Evolutionary conservation across 352 stramenopile species (phyloP), one percentile per base, ranked within the genome.

Genomic region (Pythium insidiosum): DNA sequence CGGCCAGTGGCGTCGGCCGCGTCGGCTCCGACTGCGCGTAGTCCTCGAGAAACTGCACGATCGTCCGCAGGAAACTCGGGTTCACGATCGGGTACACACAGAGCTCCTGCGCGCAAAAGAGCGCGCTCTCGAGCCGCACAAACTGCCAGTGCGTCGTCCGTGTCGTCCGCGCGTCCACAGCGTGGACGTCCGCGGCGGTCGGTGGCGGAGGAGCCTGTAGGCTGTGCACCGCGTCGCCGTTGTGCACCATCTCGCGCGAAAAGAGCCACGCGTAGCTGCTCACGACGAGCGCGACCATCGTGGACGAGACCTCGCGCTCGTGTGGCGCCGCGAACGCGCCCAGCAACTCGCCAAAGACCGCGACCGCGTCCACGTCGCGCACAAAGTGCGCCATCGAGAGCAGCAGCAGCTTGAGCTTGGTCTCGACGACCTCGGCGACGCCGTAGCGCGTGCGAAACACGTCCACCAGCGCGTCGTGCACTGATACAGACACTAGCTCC

Each of bases 331-430:
- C 28, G 47, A 84, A 80, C 19, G 84, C 54, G 1, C 52, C 71
- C 1, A 88, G 34, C n/a, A 88, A 49, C 26, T 86, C 76, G 12
- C 68, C 67, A 48, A 86, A 88, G 6, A 88, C 76, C 0, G 71
- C 73, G 7, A 86, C 43, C 9, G 64, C 71, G 20, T 88, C 76
- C 12, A 71, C 61, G 6, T 77, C 44, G 3, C 47, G 61, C 2
- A 84, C 39, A 19, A 56, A 76, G 25, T 84, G 64, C 7, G 61
- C 78, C 54, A 77, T 71, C 2, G 73, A 83, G 6, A 86, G 50
- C 15, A 84, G 54, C 28, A 88, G 58, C 16, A 69, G 47, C 54
- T 84, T 86, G 40, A 88, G 33, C 43, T 85, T 88, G 20, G 50
- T 47, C 43, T 88, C 63, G 4, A 77, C 66, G 18, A 76, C 47